phyloP scores from a whole-genome alignment of 2,329 filamentous ascomycete species.

The Fusarium cicatricum region DNA sequence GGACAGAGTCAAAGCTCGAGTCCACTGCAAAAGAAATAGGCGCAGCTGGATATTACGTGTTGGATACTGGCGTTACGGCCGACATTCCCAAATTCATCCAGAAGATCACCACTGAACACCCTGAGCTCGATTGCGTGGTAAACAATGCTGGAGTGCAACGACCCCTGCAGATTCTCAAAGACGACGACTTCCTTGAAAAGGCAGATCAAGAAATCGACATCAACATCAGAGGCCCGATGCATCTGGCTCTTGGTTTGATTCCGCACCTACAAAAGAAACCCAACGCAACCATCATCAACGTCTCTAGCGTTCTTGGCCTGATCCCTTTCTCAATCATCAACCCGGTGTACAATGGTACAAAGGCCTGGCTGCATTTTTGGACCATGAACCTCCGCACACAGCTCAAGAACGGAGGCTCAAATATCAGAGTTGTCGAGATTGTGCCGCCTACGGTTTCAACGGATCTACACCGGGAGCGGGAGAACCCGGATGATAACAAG shows the following conservation, averaged over 20 bases:
- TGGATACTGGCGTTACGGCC: conserved; percentile 58
- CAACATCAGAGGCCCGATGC: conserved; percentile 66
- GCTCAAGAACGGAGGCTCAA: conserved; percentile 49
- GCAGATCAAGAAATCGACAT: conserved; percentile 66
- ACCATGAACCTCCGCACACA: conserved; percentile 63
- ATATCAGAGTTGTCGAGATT: conserved; percentile 62
- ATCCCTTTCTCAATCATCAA: conserved; percentile 62
- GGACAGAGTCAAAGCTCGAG: conserved; percentile 62
- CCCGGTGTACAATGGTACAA: conserved; percentile 67
- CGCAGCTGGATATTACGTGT: conserved; percentile 58
- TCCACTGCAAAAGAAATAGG: conserved; percentile 53
- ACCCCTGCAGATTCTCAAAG: conserved; percentile 55
- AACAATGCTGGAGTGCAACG: conserved; percentile 68
- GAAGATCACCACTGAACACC: conserved; percentile 57
- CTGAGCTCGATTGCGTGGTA: conserved; percentile 61
- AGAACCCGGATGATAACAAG: conserved; percentile 66
- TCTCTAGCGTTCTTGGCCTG: conserved; percentile 62
- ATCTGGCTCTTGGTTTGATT: conserved; percentile 58
- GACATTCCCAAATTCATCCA: conserved; percentile 55
- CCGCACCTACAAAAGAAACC: conserved; percentile 56
- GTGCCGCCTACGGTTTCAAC: conserved; percentile 63
- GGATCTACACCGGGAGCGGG: conserved; percentile 63
- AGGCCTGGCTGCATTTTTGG: conserved; percentile 66
- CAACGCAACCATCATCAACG: conserved; percentile 59
- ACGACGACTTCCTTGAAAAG: conserved; percentile 55